Evolutionary conservation across 2,329 filamentous ascomycete species (phyloP).

Genomic region (Phyllosticta citriasiana): DNA sequence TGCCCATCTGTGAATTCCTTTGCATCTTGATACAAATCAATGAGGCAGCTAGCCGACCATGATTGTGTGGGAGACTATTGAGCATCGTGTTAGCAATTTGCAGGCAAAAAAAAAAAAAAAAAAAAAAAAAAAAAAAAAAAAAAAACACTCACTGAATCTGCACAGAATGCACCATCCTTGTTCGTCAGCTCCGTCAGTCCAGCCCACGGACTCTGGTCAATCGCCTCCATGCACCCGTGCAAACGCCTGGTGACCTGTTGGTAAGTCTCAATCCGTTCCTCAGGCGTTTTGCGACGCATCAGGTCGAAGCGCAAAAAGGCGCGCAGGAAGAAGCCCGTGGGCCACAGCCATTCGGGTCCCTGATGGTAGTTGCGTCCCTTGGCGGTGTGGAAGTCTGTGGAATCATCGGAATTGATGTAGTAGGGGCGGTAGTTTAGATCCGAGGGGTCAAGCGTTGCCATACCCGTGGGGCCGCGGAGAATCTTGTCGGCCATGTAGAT

Average conservation of each 20-base stretch:
- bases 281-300: slow-evolving; percentile 52
- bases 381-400: slow-evolving; percentile 76
- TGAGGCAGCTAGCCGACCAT: slow-evolving; percentile 89
- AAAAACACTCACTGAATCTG: slow-evolving; percentile 63
- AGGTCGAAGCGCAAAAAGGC: slow-evolving; percentile 88
- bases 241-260: slow-evolving; percentile 86
- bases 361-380: slow-evolving; percentile 98
- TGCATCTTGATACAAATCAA: slow-evolving; percentile 94
- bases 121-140: slow-evolving; percentile 6
- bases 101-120: slow-evolving; percentile 10
- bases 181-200: slow-evolving; percentile 90
- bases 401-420: slow-evolving; percentile 93
- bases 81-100: slow-evolving; percentile 21
- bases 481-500: slow-evolving; percentile 69
- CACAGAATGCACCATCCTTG: slow-evolving; percentile 72
- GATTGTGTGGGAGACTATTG: slow-evolving; percentile 80
- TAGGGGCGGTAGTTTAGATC: slow-evolving; percentile 91
- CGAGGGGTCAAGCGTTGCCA: slow-evolving; percentile 87
- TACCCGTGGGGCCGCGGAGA: slow-evolving; percentile 79
- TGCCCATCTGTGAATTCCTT: slow-evolving; percentile 27
- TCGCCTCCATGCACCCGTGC: slow-evolving; percentile 73
- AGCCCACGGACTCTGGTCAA: slow-evolving; percentile 73
- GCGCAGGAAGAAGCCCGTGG: slow-evolving; percentile 87
- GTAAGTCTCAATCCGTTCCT: slow-evolving; percentile 76
- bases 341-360: slow-evolving; percentile 97